A percentile compares a stretch with the other conserved stretches of the same genome.
These are phyloP conservation scores for Dittrichia graveolens DNA, from an alignment of 129 eudicot genomes.

Conservation along the genomic window DNA sequence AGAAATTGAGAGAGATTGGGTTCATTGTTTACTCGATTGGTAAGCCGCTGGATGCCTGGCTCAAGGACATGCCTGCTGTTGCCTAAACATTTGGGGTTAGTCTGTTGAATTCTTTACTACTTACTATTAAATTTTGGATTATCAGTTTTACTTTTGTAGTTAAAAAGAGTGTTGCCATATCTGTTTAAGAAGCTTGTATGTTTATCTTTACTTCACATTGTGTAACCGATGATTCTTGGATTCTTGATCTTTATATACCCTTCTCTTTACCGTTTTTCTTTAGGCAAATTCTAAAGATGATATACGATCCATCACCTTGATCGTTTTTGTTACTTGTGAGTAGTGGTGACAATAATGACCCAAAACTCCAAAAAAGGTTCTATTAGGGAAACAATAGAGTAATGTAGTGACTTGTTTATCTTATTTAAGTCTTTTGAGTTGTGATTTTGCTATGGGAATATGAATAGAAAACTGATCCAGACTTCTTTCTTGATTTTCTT, in stretches of 20 bases:
- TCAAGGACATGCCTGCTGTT: slow-evolving; percentile 85
- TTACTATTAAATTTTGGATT: slow-evolving; percentile 37
- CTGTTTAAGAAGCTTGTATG: slow-evolving; percentile 36
- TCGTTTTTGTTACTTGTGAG: too few relatives aligned
- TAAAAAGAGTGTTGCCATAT: slow-evolving; percentile 30
- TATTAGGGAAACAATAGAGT: too few relatives aligned
- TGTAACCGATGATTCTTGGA: slow-evolving; percentile 34
- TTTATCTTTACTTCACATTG: slow-evolving; percentile 29
- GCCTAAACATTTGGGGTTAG: slow-evolving; percentile 43
- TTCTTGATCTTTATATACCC: slow-evolving; percentile 23
- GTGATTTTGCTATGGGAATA: too few relatives aligned
- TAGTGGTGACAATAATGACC: too few relatives aligned
- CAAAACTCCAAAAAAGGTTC: too few relatives aligned
- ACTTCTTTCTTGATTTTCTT: too few relatives aligned
- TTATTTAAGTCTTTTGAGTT: too few relatives aligned
- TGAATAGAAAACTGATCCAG: too few relatives aligned
- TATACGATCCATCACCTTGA: too few relatives aligned
- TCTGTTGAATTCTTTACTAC: slow-evolving; percentile 30
- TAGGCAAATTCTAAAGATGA: too few relatives aligned
- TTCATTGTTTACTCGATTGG: slow-evolving; percentile 86
- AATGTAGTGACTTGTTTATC: too few relatives aligned
- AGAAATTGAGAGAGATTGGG: slow-evolving; percentile 79
- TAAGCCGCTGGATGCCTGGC: slow-evolving; percentile 91
- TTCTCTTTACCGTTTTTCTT: not conserved
- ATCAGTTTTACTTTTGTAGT: slow-evolving; percentile 12